Percentiles rank a stretch among this genome's conserved stretches.
These are phyloP conservation scores for Suillus subluteus DNA, from an alignment of 768 basidiomycete genomes.

Conservation along the genomic window DNA sequence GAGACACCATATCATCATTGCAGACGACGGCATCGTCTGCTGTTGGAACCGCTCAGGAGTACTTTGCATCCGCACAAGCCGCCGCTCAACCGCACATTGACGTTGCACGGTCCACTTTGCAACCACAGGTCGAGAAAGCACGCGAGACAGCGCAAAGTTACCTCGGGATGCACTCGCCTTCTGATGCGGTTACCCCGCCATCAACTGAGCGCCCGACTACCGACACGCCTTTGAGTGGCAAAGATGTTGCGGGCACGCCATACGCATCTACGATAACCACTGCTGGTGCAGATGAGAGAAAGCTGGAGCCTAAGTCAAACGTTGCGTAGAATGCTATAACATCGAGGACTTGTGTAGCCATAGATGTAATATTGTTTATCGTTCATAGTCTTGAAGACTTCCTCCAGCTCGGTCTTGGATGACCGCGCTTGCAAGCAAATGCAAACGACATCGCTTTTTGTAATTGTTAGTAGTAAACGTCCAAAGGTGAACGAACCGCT, in stretches of 20 bases:
- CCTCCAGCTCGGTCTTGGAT: background rate
- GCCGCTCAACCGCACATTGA: slow-evolving; percentile 33
- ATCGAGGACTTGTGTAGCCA: background rate
- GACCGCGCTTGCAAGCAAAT: background rate
- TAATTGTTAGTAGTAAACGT: too few relatives aligned
- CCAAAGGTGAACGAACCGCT: too few relatives aligned
- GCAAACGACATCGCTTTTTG: too few relatives aligned
- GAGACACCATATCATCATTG: slow-evolving; percentile 32
- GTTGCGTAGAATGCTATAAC: slow-evolving; percentile 9
- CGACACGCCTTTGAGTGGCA: slow-evolving; percentile 43
- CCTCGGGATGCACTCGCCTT: slow-evolving; percentile 16
- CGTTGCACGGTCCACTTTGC: slow-evolving; percentile 22
- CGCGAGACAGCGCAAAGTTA: slow-evolving; percentile 22
- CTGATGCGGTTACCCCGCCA: slow-evolving; percentile 17
- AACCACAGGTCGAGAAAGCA: slow-evolving; percentile 37
- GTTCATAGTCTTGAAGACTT: background rate
- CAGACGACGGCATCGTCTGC: slow-evolving; percentile 35
- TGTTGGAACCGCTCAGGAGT: slow-evolving; percentile 35
- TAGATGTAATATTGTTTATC: background rate
- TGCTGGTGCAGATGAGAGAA: background rate
- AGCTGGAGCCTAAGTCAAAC: slow-evolving; percentile 5
- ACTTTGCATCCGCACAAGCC: slow-evolving; percentile 25
- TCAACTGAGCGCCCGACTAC: slow-evolving; percentile 29
- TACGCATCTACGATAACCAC: slow-evolving; percentile 22
- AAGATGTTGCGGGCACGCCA: slow-evolving; percentile 36